These are phyloP conservation scores for Botrytis tulipae DNA, from an alignment of 2,329 filamentous ascomycete species.

Conservation along the genomic window DNA sequence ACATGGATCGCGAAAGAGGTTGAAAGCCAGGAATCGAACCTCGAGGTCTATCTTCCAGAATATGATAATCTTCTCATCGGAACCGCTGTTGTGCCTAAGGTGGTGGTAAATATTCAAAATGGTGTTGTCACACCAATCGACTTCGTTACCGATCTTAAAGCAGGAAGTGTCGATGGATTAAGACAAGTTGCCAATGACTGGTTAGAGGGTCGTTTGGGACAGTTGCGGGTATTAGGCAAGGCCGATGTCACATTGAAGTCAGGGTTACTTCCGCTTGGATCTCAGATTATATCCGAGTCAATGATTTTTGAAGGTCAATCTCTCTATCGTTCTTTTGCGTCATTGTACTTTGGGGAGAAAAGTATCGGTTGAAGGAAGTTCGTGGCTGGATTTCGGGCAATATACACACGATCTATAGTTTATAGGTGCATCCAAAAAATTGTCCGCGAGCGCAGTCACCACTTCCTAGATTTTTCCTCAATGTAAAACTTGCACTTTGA, in stretches of 20 bases:
- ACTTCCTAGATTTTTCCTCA: neutral
- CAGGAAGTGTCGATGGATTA: constrained; percentile 75
- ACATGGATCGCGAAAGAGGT: constrained; percentile 79
- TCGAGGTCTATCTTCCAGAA: constrained; percentile 78
- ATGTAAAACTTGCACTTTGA: neutral
- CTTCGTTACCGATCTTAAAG: constrained; percentile 71
- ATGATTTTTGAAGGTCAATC: constrained; percentile 80
- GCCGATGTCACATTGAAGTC: constrained; percentile 73
- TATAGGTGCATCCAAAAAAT: constrained; percentile 26
- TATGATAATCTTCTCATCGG: constrained; percentile 77
- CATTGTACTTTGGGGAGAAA: constrained; percentile 62
- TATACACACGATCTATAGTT: constrained; percentile 23
- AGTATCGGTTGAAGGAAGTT: constrained; percentile 39
- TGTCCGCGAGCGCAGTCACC: constrained; percentile 6
- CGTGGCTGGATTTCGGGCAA: constrained; percentile 21
- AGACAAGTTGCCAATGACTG: constrained; percentile 83
- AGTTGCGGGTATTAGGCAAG: constrained; percentile 70
- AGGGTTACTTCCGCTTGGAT: constrained; percentile 76
- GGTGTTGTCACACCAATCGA: constrained; percentile 76
- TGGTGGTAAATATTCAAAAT: constrained; percentile 75
- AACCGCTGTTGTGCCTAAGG: constrained; percentile 69
- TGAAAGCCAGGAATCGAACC: constrained; percentile 68
- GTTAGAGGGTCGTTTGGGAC: constrained; percentile 73
- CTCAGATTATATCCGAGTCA: constrained; percentile 70
- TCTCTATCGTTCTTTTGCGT: constrained; percentile 62